Percentiles rank a stretch among this genome's conserved stretches.
phyloP scores from a whole-genome alignment of 2,329 filamentous ascomycete genomes.

The Apiospora malaysiana region DNA sequence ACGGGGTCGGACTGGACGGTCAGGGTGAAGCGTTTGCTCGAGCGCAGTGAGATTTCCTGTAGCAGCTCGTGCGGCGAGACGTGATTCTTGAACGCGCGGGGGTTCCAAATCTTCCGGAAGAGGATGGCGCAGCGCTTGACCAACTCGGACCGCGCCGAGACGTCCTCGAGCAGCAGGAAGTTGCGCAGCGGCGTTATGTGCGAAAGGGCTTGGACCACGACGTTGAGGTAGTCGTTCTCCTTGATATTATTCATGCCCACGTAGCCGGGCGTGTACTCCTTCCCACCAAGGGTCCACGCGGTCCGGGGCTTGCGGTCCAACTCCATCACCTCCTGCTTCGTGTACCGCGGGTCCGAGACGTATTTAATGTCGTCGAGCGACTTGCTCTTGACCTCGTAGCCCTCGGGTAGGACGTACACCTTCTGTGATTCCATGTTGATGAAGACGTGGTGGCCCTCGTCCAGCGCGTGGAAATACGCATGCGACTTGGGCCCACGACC shows the following conservation, averaged over 20 bases:
- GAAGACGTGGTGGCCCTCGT: slow-evolving; percentile 95
- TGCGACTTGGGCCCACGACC: slow-evolving; percentile 92
- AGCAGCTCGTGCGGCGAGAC: slow-evolving; percentile 97
- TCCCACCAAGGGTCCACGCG: slow-evolving; percentile 80
- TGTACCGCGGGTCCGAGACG: slow-evolving; percentile 89
- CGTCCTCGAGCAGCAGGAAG: slow-evolving; percentile 87
- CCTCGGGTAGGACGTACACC: slow-evolving; percentile 91
- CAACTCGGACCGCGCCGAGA: slow-evolving; percentile 75
- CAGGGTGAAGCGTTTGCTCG: slow-evolving; percentile 90
- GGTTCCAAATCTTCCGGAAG: slow-evolving; percentile 97
- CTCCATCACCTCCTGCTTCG: slow-evolving; percentile 77
- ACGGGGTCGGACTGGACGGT: slow-evolving; percentile 93
- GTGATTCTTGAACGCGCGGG: slow-evolving; percentile 92
- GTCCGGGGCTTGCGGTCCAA: slow-evolving; percentile 71
- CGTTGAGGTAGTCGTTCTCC: slow-evolving; percentile 98
- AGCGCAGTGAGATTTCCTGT: slow-evolving; percentile 89
- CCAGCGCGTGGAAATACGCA: slow-evolving; percentile 96
- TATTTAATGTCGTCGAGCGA: slow-evolving; percentile 98
- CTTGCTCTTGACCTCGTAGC: slow-evolving; percentile 94
- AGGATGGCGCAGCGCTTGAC: slow-evolving; percentile 87
- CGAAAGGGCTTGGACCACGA: slow-evolving; percentile 87
- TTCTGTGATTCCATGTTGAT: slow-evolving; percentile 96
- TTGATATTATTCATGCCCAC: slow-evolving; percentile 99
- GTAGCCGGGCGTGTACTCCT: slow-evolving; percentile 89
- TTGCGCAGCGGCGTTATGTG: slow-evolving; percentile 91